phyloP scores from a whole-genome alignment of 495 filamentous ascomycete genomes.

The Bathelium albidoporum region DNA sequence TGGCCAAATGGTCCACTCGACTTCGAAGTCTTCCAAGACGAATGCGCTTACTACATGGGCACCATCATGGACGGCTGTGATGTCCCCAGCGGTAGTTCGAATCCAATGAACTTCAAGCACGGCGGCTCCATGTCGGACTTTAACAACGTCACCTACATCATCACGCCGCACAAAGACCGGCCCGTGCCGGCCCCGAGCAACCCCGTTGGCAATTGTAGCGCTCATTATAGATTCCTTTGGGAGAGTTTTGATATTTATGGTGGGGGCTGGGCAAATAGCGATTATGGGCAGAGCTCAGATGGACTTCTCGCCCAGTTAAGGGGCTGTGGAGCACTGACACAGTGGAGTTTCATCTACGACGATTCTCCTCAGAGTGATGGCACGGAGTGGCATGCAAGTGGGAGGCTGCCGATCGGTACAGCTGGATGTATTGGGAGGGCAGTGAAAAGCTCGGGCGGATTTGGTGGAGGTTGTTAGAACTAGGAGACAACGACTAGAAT shows the following conservation, averaged over 20 bases:
- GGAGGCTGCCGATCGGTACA: not conserved
- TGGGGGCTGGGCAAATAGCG: not conserved
- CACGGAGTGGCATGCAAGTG: not conserved
- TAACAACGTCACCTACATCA: not conserved
- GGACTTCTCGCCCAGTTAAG: not conserved
- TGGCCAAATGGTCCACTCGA: not conserved
- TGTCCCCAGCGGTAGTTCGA: not conserved
- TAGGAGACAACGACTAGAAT: too few relatives aligned
- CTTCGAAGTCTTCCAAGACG: not conserved
- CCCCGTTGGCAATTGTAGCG: not conserved
- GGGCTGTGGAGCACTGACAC: not conserved
- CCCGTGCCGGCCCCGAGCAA: not conserved
- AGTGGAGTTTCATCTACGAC: not conserved
- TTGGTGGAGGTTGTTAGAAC: not conserved
- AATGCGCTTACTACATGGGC: not conserved
- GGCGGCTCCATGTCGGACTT: not conserved
- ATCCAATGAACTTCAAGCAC: not conserved
- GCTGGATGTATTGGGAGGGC: not conserved
- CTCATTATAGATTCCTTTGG: not conserved
- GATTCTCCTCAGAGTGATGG: not conserved
- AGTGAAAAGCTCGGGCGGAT: not conserved
- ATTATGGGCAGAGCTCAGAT: not conserved
- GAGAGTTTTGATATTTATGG: not conserved
- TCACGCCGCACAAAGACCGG: not conserved
- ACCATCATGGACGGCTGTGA: not conserved